Evolutionary conservation across 139 green algal species (phyloP).

Genomic region (Chlorella ohadii): DNA sequence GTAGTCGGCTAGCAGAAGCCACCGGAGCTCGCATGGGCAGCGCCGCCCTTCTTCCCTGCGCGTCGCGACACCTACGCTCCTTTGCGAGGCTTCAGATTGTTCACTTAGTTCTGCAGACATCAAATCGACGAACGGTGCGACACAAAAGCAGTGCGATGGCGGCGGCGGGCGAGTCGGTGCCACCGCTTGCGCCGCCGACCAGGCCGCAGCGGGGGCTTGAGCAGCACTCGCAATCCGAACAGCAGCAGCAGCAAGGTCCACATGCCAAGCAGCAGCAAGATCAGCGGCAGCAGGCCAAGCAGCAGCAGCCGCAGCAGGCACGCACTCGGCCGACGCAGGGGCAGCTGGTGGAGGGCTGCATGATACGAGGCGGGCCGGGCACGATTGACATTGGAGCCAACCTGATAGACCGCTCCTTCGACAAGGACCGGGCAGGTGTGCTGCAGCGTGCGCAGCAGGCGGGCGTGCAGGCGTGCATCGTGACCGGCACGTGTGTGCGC

Average conservation of each 20-base stretch:
- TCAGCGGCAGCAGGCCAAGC: background rate
- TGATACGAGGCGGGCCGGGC: constrained; percentile 4
- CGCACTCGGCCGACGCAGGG: constrained; percentile 44
- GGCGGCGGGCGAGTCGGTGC: no score
- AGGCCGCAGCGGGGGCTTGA: no score
- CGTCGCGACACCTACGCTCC: no score
- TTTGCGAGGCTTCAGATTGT: no score
- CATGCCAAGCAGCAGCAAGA: background rate
- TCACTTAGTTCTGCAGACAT: no score
- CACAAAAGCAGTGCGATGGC: no score
- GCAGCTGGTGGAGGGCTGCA: constrained; percentile 49
- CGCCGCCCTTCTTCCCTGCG: no score
- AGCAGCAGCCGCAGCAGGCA: constrained; percentile 23
- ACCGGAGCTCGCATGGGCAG: no score
- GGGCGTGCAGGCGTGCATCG: constrained; percentile 56
- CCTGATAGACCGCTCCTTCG: constrained; percentile 62
- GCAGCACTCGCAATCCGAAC: background rate
- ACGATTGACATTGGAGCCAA: constrained; percentile 78
- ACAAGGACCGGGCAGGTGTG: constrained; percentile 68
- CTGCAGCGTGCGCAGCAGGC: constrained; percentile 53
- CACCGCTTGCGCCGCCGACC: no score
- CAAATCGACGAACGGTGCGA: no score
- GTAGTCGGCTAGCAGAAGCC: no score
- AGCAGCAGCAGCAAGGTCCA: background rate
- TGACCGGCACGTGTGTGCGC: constrained; percentile 65